Conservation (phyloP, 305 asterid genomes). For the Andrographis paniculata region DNA sequence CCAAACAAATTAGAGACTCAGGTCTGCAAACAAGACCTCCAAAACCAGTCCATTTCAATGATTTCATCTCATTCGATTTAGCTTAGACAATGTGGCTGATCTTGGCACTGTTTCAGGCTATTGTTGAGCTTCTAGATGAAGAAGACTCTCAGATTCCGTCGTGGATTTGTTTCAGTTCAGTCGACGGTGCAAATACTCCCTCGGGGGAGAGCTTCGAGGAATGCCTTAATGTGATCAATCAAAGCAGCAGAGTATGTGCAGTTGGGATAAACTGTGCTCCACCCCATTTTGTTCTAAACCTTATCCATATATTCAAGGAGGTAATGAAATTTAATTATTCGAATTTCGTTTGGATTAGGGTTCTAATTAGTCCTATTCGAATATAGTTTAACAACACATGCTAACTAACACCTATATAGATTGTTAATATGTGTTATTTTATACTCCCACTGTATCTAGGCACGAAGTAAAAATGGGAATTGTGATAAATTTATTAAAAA, state of each 20-base stretch:
- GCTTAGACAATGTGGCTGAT: not conserved
- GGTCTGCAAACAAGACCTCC: constrained; percentile 16
- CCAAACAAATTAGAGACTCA: constrained; percentile 87
- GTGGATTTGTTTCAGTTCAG: constrained; percentile 76
- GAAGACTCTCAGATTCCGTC: constrained; percentile 54
- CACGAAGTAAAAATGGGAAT: too few relatives aligned
- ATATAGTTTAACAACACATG: too few relatives aligned
- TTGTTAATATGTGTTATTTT: too few relatives aligned
- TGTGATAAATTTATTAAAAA: too few relatives aligned
- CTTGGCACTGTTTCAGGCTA: constrained; percentile 37
- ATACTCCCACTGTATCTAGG: too few relatives aligned
- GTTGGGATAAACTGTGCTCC: constrained; percentile 59
- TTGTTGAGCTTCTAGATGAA: constrained; percentile 59
- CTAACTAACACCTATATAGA: too few relatives aligned
- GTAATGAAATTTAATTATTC: constrained; percentile 22
- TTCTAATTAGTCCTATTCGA: too few relatives aligned
- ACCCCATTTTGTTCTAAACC: constrained; percentile 51
- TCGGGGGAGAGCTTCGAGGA: constrained; percentile 54
- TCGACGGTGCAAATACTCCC: constrained; percentile 55
- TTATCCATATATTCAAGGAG: constrained; percentile 51
- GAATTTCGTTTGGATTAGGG: too few relatives aligned
- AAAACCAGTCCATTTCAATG: not conserved
- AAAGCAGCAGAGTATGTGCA: constrained; percentile 33
- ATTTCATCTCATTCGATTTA: not conserved
- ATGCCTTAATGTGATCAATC: constrained; percentile 30